Percentiles rank a stretch among this genome's conserved stretches.
phyloP scores from a whole-genome alignment of 2,329 filamentous ascomycete species.

The Exserohilum rostratum region DNA sequence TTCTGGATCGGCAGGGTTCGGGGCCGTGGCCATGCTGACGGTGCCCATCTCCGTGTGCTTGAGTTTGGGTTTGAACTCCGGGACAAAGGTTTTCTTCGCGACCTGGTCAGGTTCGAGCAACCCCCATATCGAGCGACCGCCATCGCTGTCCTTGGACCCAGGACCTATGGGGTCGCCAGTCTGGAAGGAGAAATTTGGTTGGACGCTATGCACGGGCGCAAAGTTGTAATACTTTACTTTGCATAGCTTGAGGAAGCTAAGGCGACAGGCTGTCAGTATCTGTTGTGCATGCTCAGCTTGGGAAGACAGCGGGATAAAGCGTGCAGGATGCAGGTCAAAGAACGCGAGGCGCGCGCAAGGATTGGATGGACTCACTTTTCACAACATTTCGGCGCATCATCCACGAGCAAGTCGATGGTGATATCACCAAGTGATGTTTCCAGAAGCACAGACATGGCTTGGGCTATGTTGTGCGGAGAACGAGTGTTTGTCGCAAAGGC shows the following conservation, averaged over 20 bases:
- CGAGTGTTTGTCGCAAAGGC: constrained; percentile 31
- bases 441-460: constrained; percentile 83
- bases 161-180: constrained; percentile 93
- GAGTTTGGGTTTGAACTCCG: constrained; percentile 83
- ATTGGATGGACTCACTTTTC: constrained; percentile 75
- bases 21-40: constrained; percentile 96
- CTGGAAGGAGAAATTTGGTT: constrained; percentile 95
- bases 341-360: constrained; percentile 18
- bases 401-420: constrained; percentile 88
- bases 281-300: constrained; percentile 59
- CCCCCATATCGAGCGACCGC: constrained; percentile 92
- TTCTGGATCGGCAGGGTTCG: constrained; percentile 76
- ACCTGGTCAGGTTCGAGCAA: constrained; percentile 66
- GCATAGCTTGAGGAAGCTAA: constrained; percentile 95
- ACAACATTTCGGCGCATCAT: constrained; percentile 88
- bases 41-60: constrained; percentile 90
- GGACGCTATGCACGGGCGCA: constrained; percentile 86
- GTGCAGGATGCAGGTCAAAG: constrained; percentile 30
- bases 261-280: constrained; percentile 57
- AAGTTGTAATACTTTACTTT: constrained; percentile 99
- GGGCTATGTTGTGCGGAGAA: constrained; percentile 17
- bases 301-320: constrained; percentile 34
- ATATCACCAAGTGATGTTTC: constrained; percentile 94
- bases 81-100: constrained; percentile 76
- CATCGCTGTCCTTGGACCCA: constrained; percentile 82